Percentiles rank a stretch among this genome's conserved stretches.
Conservation (phyloP, 129 eudicot genomes). For the Saussurea involucrata region DNA sequence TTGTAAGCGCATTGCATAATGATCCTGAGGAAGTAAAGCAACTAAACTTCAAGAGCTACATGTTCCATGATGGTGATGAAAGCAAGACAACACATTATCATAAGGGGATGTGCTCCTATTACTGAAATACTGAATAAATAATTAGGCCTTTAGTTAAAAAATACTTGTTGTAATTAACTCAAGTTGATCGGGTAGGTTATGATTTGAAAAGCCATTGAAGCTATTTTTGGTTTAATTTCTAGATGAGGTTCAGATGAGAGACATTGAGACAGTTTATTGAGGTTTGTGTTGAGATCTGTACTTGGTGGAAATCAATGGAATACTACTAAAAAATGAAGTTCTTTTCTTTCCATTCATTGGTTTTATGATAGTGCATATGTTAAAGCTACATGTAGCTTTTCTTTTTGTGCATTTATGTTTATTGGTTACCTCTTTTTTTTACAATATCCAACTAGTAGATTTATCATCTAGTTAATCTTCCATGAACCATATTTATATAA, state of each 20-base stretch:
- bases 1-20: slow-evolving; percentile 35
- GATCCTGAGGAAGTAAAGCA: slow-evolving; percentile 53
- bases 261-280: slow-evolving; percentile 19
- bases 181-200: slow-evolving; percentile 20
- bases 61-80: slow-evolving; percentile 40
- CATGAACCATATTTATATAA: no score
- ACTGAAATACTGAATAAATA: slow-evolving; percentile 18
- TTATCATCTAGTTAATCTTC: no score
- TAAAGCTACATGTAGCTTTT: slow-evolving; percentile 5
- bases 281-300: slow-evolving; percentile 21
- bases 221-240: slow-evolving; percentile 11
- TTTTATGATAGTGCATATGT: neutral
- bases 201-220: slow-evolving; percentile 16
- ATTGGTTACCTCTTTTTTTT: no score
- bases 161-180: no score
- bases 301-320: slow-evolving; percentile 28
- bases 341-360: slow-evolving; percentile 19
- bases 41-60: slow-evolving; percentile 27
- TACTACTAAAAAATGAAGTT: slow-evolving; percentile 20
- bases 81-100: slow-evolving; percentile 38
- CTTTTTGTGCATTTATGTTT: slow-evolving; percentile 7
- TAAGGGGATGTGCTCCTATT: slow-evolving; percentile 34
- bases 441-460: no score
- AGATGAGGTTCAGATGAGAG: slow-evolving; percentile 13
- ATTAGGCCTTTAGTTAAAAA: slow-evolving; percentile 7